Evolutionary conservation across 768 basidiomycete species (phyloP).

Genomic region (Rossbeevera mucosa): DNA sequence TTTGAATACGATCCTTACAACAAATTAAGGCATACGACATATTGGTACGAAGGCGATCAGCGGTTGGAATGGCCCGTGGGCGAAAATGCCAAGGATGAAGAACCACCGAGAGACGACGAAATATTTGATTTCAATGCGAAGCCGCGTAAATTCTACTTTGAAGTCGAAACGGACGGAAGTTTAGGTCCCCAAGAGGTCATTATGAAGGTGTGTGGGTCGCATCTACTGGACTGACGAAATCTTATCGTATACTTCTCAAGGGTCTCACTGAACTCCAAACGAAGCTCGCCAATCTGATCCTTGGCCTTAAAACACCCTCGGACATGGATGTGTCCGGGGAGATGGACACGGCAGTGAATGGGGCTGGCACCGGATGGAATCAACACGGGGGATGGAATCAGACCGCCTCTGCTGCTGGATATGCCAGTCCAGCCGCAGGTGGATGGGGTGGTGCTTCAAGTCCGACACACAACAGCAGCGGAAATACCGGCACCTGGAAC

Average conservation of each 20-base stretch:
- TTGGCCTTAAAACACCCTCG: slow-evolving; percentile 63
- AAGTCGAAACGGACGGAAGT: slow-evolving; percentile 93
- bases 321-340: slow-evolving; percentile 49
- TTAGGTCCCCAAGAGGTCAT: slow-evolving; percentile 85
- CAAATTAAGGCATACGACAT: slow-evolving; percentile 89
- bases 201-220: slow-evolving; percentile 55
- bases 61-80: slow-evolving; percentile 89
- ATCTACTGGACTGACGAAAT: not conserved
- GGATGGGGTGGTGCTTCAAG: slow-evolving; percentile 29
- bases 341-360: slow-evolving; percentile 32
- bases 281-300: slow-evolving; percentile 74
- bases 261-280: slow-evolving; percentile 75
- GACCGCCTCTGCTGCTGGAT: slow-evolving; percentile 29
- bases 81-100: slow-evolving; percentile 81
- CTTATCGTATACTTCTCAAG: slow-evolving; percentile 32
- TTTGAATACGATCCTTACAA: slow-evolving; percentile 99
- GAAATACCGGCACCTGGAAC: slow-evolving; percentile 15
- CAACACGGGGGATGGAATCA: slow-evolving; percentile 26
- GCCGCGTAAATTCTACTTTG: slow-evolving; percentile 88
- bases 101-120: slow-evolving; percentile 72
- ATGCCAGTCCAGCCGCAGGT: slow-evolving; percentile 29
- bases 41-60: slow-evolving; percentile 87
- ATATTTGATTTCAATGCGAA: slow-evolving; percentile 85
- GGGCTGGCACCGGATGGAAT: slow-evolving; percentile 18
- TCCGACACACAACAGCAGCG: slow-evolving; percentile 23